Base-by-base conservation (phyloP, 768 basidiomycete genomes). In the Strobilomyces confusus region DNA sequence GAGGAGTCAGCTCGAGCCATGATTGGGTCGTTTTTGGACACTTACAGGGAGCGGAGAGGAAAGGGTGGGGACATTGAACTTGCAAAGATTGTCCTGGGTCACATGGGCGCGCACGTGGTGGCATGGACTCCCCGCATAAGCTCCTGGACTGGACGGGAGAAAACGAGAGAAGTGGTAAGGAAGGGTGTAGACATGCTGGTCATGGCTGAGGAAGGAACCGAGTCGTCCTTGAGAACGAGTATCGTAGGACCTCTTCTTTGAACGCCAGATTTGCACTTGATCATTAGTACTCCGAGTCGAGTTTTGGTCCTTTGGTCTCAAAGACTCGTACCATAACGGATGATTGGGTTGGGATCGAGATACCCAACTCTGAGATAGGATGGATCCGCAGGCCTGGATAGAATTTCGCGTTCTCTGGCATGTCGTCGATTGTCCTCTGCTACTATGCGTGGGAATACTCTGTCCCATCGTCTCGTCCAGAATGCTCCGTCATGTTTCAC, bases 51-150 rank as follows among this genome's bases (percentile, higher is more conserved):
- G 32, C 60, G 56, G 36, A 56, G 47, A 25, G 51, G 46, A 23
- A 56, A 48, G 15, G 37, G 25, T 17, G 56, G 33, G 15, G 66
- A 72, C 22, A 63, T 61, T 9, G 60, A 58, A 7, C 64, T 73
- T 15, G 73, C 72, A 25, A 63, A 69, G 26, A 63, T 62, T 9
- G 73, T 80, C 12, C 40, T 77, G 43, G 63, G 71, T 6, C 84
- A 84, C 48, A 69, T 77, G 44, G 86, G 84, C 0, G 74, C 73
- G 14, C 86, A 88, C 65, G 63, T 80, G 33, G 76, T 79, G 11
- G 73, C 76, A 4, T 73, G 70, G 61, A 82, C 81, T 9, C 76
- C 81, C 8, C 72, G 81, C 2, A 56, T 72, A 20, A 46, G 48
- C 6, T 58, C 66, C 3, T 86, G 84, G 86, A 76, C 77, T 34